phyloP scores from a whole-genome alignment of 176 grass and related monocot species.

The Triticum monococcum region DNA sequence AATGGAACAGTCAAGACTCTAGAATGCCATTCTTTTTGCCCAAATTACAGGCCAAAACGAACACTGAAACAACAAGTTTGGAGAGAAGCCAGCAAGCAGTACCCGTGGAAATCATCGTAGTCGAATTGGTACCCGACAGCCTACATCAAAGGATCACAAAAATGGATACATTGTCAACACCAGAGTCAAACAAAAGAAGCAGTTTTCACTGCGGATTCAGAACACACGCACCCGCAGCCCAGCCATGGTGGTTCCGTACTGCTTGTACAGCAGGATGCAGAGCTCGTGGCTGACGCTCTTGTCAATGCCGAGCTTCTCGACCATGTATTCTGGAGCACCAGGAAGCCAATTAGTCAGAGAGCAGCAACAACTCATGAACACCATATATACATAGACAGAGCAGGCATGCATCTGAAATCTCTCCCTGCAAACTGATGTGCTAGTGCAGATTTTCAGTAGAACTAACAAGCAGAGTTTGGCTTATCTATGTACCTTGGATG shows the following conservation, averaged over 20 bases:
- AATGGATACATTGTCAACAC: too few relatives aligned
- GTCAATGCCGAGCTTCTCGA: constrained; percentile 72
- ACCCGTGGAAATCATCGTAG: constrained; percentile 80
- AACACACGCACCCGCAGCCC: constrained; percentile 56
- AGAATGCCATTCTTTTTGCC: neutral
- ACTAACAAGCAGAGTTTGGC: neutral
- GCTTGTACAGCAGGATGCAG: constrained; percentile 82
- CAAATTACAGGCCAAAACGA: neutral
- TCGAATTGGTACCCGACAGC: constrained; percentile 83
- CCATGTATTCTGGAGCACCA: constrained; percentile 61
- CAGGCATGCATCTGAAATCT: neutral
- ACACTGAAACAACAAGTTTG: neutral
- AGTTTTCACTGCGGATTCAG: neutral
- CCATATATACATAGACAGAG: neutral
- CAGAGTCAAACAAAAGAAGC: neutral
- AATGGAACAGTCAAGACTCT: neutral
- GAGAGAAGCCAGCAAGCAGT: neutral
- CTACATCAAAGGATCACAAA: constrained; percentile 18
- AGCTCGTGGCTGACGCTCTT: constrained; percentile 56
- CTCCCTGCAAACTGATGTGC: neutral
- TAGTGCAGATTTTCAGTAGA: neutral
- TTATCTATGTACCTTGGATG: constrained; percentile 60
- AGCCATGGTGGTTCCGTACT: constrained; percentile 94
- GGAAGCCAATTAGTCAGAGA: neutral
- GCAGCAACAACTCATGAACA: neutral